Conservation (phyloP, 2,329 filamentous ascomycete genomes). For the Aspergillus oerlinghausenensis region DNA sequence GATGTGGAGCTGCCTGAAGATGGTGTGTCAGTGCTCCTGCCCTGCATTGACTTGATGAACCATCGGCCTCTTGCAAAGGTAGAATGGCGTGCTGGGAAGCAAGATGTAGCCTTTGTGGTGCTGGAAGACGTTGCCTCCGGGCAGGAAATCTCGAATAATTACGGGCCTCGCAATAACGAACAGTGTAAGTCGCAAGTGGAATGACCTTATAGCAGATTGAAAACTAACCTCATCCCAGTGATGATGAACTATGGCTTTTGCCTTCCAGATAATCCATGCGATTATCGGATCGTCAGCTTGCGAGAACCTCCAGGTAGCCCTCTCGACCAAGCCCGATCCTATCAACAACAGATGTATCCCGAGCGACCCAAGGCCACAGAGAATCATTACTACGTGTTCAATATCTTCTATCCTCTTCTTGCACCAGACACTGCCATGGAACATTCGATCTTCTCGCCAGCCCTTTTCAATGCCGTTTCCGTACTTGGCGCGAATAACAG, state of each 20-base stretch:
- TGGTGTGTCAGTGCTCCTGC: conserved; percentile 64
- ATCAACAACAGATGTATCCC: conserved; percentile 32
- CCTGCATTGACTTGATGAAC: conserved; percentile 68
- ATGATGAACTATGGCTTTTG: conserved; percentile 47
- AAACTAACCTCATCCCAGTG: conserved; percentile 20
- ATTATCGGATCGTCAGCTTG: conserved; percentile 41
- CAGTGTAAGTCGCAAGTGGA: conserved; percentile 42
- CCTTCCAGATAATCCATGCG: conserved; percentile 39
- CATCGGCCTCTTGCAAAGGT: conserved; percentile 60
- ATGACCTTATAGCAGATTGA: neutral
- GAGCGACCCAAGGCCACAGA: conserved; percentile 24
- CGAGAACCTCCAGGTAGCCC: conserved; percentile 37
- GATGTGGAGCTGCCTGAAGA: conserved; percentile 44
- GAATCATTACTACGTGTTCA: conserved; percentile 43
- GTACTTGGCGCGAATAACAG: conserved; percentile 40
- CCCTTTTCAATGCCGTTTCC: conserved; percentile 39
- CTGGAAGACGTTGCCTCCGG: conserved; percentile 48
- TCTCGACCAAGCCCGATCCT: conserved; percentile 31
- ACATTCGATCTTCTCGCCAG: conserved; percentile 39
- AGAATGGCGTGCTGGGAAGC: conserved; percentile 51
- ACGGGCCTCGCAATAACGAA: conserved; percentile 70
- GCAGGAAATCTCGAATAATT: conserved; percentile 62
- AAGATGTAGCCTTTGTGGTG: conserved; percentile 39
- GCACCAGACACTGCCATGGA: conserved; percentile 32
- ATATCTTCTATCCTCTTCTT: conserved; percentile 40